Percentiles rank a stretch among this genome's conserved stretches.
Evolutionary conservation across 306 rosid species (phyloP).

Genomic region (Castanea crenata): DNA sequence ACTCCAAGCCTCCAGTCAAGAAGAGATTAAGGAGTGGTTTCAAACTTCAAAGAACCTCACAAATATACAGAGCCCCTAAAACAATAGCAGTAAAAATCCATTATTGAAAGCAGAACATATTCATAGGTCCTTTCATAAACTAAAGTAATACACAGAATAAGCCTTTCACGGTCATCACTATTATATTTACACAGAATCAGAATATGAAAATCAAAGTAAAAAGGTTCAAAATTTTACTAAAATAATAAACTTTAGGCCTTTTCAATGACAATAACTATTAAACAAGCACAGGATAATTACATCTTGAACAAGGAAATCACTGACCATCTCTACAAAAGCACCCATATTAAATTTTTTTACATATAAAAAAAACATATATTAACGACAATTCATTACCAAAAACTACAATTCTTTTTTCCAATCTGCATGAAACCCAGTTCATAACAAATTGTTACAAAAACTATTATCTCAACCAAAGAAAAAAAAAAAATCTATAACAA

Average conservation of each 20-base stretch:
- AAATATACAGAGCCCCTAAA: constrained; percentile 34
- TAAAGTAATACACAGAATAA: not conserved
- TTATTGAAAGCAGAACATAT: constrained; percentile 10
- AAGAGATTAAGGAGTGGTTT: constrained; percentile 10
- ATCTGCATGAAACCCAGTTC: not conserved
- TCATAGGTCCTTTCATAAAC: not conserved
- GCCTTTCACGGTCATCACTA: not conserved
- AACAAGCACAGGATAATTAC: not conserved
- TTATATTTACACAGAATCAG: not conserved
- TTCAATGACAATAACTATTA: not conserved
- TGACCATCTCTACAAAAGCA: not conserved
- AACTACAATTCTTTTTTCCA: constrained; percentile 2
- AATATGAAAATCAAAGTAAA: constrained; percentile 9
- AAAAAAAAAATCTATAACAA: not conserved
- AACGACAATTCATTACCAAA: not conserved
- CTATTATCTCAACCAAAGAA: not conserved
- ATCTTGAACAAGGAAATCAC: not conserved
- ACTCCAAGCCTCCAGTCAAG: constrained; percentile 16
- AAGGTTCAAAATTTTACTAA: constrained; percentile 8
- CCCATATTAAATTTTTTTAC: not conserved
- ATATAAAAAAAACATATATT: not conserved
- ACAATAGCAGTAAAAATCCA: constrained; percentile 13
- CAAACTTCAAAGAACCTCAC: not conserved
- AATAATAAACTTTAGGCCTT: not conserved
- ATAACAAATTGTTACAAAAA: not conserved